These are phyloP conservation scores for Narthecium ossifragum DNA, from an alignment of 106 monocot genomes.

Conservation along the genomic window DNA sequence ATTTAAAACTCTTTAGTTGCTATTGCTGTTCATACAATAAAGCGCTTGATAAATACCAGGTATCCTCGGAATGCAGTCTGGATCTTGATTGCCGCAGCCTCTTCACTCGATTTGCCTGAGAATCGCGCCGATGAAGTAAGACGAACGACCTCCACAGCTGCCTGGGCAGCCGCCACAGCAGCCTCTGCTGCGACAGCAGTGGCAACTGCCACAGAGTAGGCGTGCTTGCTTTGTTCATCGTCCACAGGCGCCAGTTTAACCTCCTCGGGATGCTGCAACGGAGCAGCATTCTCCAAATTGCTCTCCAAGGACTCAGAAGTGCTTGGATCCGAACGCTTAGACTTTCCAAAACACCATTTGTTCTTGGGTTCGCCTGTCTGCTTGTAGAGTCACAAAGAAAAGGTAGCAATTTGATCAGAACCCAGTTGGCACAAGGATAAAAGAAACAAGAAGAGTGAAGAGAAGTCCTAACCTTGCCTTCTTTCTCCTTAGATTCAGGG, in stretches of 20 bases:
- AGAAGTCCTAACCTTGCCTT: slow-evolving; percentile 14
- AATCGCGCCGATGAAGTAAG: slow-evolving; percentile 12
- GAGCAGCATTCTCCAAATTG: neutral
- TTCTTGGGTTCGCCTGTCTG: slow-evolving; percentile 24
- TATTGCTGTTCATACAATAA: no score
- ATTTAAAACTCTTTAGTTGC: no score
- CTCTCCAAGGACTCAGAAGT: slow-evolving; percentile 18
- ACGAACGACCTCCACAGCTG: slow-evolving; percentile 28
- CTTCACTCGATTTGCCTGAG: slow-evolving; percentile 39
- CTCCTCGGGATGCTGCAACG: slow-evolving; percentile 15
- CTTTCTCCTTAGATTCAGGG: slow-evolving; percentile 64
- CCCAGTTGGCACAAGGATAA: neutral
- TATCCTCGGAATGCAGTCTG: slow-evolving; percentile 73
- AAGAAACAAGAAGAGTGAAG: neutral
- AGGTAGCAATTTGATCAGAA: slow-evolving; percentile 5
- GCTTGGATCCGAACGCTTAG: slow-evolving; percentile 20
- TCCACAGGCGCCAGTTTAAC: slow-evolving; percentile 25
- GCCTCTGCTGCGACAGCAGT: slow-evolving; percentile 25
- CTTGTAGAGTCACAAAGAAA: slow-evolving; percentile 6
- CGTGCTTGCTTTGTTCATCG: slow-evolving; percentile 27
- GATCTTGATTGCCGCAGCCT: slow-evolving; percentile 54
- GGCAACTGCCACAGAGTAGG: slow-evolving; percentile 15
- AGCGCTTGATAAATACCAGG: no score
- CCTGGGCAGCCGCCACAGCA: slow-evolving; percentile 20
- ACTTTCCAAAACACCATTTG: slow-evolving; percentile 21